Evolutionary conservation across 1,284 basidiomycete species (phyloP).

Genomic region (Marasmius tenuissimus): DNA sequence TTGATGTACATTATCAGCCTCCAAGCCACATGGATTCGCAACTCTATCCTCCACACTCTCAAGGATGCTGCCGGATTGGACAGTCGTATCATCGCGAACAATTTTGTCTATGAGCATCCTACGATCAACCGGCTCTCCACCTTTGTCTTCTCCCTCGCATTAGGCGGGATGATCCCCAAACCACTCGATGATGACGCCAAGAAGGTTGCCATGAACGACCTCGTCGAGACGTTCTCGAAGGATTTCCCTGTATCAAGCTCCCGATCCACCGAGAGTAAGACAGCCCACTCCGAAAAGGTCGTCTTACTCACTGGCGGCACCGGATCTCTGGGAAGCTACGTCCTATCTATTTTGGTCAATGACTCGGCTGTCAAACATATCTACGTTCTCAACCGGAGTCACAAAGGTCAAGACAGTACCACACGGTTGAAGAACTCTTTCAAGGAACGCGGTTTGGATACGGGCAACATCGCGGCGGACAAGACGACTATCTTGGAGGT

Average conservation of each 20-base stretch:
- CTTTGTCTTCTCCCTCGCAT: conserved; percentile 6
- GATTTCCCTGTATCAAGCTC: background rate
- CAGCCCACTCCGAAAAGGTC: background rate
- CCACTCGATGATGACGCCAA: background rate
- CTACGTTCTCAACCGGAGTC: conserved; percentile 29
- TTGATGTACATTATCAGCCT: conserved; percentile 19
- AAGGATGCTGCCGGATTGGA: conserved; percentile 18
- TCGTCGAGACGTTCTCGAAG: conserved; percentile 3
- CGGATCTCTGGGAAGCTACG: conserved; percentile 1
- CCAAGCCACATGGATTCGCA: conserved; percentile 31
- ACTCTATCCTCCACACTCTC: conserved; percentile 23
- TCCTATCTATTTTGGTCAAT: background rate
- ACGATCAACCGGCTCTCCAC: conserved; percentile 14
- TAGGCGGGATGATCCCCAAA: background rate
- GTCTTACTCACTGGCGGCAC: conserved; percentile 8
- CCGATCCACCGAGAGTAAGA: background rate
- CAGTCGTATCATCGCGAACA: conserved; percentile 15
- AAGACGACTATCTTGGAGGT: conserved; percentile 21
- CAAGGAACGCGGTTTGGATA: conserved; percentile 15
- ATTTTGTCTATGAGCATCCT: conserved; percentile 26
- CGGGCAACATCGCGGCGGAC: conserved; percentile 8
- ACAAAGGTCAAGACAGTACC: conserved; percentile 7
- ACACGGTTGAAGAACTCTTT: conserved; percentile 16
- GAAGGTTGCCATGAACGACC: background rate
- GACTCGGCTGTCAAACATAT: conserved; percentile 20